Evolutionary conservation across 441 rosid species (phyloP), one percentile per base, ranked within the genome.

Genomic region (Manihot esculenta): DNA sequence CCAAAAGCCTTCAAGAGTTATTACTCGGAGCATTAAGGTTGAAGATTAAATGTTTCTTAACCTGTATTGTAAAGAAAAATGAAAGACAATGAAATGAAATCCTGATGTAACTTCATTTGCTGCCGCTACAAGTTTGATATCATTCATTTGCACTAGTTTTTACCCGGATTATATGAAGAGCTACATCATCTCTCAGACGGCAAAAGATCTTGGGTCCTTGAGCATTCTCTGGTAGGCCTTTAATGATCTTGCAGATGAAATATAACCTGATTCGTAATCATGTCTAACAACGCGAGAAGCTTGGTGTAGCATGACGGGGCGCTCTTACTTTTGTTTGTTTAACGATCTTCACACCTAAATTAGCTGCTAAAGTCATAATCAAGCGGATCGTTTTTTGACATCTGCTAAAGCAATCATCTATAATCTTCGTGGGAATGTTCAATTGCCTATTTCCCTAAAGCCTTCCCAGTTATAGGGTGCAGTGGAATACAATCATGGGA

Each of bases 1-100:
- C 97, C 94, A 1, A 87, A 60, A 76, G 98, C 94, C 64, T 89
- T 94, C 55, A 85, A 81, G 69, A 84, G 78, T 76, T 90, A 92
- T 62, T 90, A 87, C 79, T 72, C 87, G 73, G 70, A 62, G 3
- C 33, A 41, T n/a, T 38, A 83, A 83, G 69, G 77, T 80, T n/a
- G 49, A 79, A 49, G 76, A 76, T 70, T 78, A 66, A 35, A 7
- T 54, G 61, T 11, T 57, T 23, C 41, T 68, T 57, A 10, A 12
- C 0, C 10, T 13, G 0, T 11, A 5, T 5, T 68, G 26, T 7
- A 50, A 24, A 41, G 15, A 11, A 18, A 17, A 38, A 47, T 20
- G 21, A 5, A 20, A 14, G 0, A 33, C 0, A 69, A 50, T 50
- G 30, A 50, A 33, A 50, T 38, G 13, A 21, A 4, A 33, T 45